Evolutionary conservation across 805 yeast genomes (phyloP).

Genomic region (Pichia heedii): DNA sequence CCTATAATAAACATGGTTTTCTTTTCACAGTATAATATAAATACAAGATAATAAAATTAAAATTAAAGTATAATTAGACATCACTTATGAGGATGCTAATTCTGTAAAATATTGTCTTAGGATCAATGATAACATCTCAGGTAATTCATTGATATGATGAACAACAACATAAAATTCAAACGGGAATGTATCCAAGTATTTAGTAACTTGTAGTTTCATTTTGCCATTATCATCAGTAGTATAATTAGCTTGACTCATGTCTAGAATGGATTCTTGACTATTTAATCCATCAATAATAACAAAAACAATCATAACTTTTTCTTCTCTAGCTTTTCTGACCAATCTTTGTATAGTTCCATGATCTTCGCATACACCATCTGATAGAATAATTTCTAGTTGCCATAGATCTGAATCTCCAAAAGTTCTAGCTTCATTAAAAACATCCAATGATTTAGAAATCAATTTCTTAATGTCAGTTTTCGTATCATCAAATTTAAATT

Average conservation of each 20-base stretch:
- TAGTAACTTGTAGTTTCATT: conserved; percentile 65
- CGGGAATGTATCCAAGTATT: conserved; percentile 89
- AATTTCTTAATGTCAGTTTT: conserved; percentile 76
- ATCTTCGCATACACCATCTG: conserved; percentile 97
- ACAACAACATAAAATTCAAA: conserved; percentile 96
- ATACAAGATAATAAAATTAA: not conserved
- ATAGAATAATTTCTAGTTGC: conserved; percentile 87
- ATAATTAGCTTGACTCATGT: conserved; percentile 89
- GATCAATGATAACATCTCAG: conserved; percentile 82
- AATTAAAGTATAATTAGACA: not conserved
- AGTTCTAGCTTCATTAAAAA: conserved; percentile 52
- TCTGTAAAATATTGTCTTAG: conserved; percentile 88
- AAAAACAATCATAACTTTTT: conserved; percentile 88
- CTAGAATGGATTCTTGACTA: conserved; percentile 78
- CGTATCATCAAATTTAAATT: conserved; percentile 85
- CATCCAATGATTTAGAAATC: conserved; percentile 59
- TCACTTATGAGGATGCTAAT: conserved; percentile 26
- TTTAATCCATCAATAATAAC: conserved; percentile 87
- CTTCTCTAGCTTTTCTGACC: conserved; percentile 87
- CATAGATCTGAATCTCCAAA: conserved; percentile 56
- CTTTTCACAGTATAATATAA: too few species aligned
- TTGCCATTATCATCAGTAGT: conserved; percentile 62
- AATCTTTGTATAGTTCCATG: conserved; percentile 74
- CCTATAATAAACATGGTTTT: too few species aligned
- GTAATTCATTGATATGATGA: conserved; percentile 78